Percentiles rank a stretch among this genome's conserved stretches.
phyloP scores from a whole-genome alignment of 441 rosid species.

The Brassica hybrid region DNA sequence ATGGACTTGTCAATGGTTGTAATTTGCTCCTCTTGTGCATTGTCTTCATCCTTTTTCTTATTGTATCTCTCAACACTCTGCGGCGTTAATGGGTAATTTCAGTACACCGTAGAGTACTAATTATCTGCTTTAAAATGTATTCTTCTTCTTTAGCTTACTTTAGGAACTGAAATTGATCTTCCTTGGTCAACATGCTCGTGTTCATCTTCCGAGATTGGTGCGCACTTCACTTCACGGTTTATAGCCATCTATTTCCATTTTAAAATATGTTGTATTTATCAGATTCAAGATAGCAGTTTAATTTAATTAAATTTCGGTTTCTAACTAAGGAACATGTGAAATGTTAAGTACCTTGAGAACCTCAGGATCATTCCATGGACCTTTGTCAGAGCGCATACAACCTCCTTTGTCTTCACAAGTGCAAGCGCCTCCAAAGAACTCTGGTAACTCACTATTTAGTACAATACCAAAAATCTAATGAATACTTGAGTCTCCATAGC shows the following conservation, averaged over 20 bases:
- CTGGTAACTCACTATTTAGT: neutral
- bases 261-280: neutral
- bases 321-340: neutral
- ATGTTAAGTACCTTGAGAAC: neutral
- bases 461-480: neutral
- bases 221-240: neutral
- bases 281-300: neutral
- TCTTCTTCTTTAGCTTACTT: neutral
- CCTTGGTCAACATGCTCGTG: neutral
- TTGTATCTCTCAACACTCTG: constrained; percentile 40
- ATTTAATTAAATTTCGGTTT: neutral
- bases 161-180: neutral
- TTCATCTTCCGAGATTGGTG: neutral
- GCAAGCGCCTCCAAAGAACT: neutral
- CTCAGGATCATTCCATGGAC: constrained; percentile 6
- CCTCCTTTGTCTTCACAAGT: constrained; percentile 1
- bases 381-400: constrained; percentile 1
- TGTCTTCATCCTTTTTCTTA: constrained; percentile 25
- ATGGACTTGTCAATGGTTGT: constrained; percentile 65
- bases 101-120: neutral
- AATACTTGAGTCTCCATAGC: neutral
- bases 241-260: neutral
- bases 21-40: constrained; percentile 42
- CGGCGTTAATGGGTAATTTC: neutral
- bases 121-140: neutral